Base-by-base conservation (phyloP, 2,329 filamentous ascomycete genomes). In the Alternaria brassicae region DNA sequence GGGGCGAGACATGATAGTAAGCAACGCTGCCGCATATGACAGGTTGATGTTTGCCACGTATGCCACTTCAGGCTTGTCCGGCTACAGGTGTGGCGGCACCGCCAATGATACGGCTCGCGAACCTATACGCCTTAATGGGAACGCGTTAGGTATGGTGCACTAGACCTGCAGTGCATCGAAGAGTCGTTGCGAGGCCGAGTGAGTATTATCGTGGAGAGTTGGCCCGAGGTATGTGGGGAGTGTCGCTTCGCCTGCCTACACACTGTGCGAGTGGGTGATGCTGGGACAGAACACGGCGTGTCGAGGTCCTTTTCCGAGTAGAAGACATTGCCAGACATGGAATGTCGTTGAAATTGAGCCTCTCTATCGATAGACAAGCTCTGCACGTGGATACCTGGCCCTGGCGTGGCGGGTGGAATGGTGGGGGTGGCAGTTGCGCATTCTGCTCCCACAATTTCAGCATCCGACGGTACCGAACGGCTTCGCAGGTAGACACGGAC, bases 291-390 rank as follows among this genome's bases (percentile, higher is more conserved):
- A 39, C 17, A 40, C 41, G 53, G 15, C 5, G 27, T 27, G 45
- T 21, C 21, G 19, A 27, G 17, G 8, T 30, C 39, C 15, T 17
- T 13, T 13, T 4, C 27, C 7, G 50, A 23, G 13, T 19, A 21
- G 23, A 28, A 39, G 54, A 40, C 27, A 36, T 25, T 27, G 48
- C 30, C 13, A 42, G 17, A 23, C 49, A 50, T 47, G 47, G 39
- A 19, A 44, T 63, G 69, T 68, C 59, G 69, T 71, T 64, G 60
- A 53, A 45, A 51, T 65, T 66, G 59, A 61, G 61, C 50, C 47
- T 51, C 40, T 36, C 53, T 65, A 66, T 67, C 61, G 66, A 66
- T 62, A 62, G 54, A 54, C 36, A 61, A 57, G 57, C 62, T 42
- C 32, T 32, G 42, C 23, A 58, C 57, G 59, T 60, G 63, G 54